phyloP scores from a whole-genome alignment of 495 filamentous ascomycete species.

The Cercophora samala region DNA sequence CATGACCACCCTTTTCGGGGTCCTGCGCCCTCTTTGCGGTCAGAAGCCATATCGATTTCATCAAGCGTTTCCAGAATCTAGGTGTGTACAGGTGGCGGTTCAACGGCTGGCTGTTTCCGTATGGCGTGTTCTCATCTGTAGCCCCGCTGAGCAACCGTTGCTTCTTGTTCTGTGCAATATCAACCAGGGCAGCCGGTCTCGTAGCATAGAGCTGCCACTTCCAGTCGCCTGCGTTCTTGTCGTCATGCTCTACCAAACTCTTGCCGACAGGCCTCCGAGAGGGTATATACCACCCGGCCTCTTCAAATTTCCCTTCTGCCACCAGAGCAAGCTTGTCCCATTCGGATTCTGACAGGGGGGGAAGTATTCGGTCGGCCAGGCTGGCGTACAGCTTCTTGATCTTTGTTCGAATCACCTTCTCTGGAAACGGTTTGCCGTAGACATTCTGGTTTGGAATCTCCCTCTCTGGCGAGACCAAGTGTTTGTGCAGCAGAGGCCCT shows the following conservation, averaged over 20 bases:
- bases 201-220: slow-evolving; percentile 29
- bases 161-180: slow-evolving; percentile 18
- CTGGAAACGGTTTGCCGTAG: slow-evolving; percentile 59
- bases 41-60: slow-evolving; percentile 35
- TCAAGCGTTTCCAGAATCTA: slow-evolving; percentile 31
- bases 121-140: slow-evolving; percentile 35
- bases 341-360: slow-evolving; percentile 67
- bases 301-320: slow-evolving; percentile 52
- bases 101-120: slow-evolving; percentile 30
- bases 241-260: background rate
- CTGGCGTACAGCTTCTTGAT: slow-evolving; percentile 57
- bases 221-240: slow-evolving; percentile 13
- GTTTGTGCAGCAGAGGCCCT: slow-evolving; percentile 39
- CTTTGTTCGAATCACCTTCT: slow-evolving; percentile 55
- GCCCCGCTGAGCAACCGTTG: slow-evolving; percentile 36
- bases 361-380: slow-evolving; percentile 56
- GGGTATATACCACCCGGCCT: slow-evolving; percentile 31
- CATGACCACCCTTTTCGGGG: slow-evolving; percentile 17
- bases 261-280: slow-evolving; percentile 25
- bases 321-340: slow-evolving; percentile 60
- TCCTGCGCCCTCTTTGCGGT: slow-evolving; percentile 32
- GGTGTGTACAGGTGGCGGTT: slow-evolving; percentile 26
- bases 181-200: slow-evolving; percentile 20
- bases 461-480: slow-evolving; percentile 38
- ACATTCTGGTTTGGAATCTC: slow-evolving; percentile 57